Evolutionary conservation across 1,284 basidiomycete species (phyloP).

Genomic region (Stygiomarasmius scandens): DNA sequence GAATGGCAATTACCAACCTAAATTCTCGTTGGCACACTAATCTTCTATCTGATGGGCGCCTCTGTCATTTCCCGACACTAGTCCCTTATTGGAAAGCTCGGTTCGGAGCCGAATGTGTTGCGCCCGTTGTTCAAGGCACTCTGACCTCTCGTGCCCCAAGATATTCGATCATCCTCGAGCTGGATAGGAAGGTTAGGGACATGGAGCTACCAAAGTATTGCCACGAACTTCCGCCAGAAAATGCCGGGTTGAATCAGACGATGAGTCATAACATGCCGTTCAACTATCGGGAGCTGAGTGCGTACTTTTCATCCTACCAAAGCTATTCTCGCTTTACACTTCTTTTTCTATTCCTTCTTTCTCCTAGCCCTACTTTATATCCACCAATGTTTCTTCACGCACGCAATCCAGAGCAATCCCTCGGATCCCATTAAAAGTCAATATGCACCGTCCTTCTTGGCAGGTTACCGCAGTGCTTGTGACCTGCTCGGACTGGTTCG

Average conservation of each 20-base stretch:
- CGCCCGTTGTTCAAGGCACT: slow-evolving; percentile 65
- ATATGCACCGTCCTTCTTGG: slow-evolving; percentile 67
- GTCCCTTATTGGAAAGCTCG: slow-evolving; percentile 75
- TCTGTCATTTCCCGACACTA: slow-evolving; percentile 26
- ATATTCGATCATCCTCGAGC: slow-evolving; percentile 62
- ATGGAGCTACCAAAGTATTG: slow-evolving; percentile 61
- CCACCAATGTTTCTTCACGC: slow-evolving; percentile 69
- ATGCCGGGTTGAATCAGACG: slow-evolving; percentile 47
- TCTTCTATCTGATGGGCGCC: not conserved
- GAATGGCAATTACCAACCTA: not conserved
- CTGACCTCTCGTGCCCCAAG: slow-evolving; percentile 66
- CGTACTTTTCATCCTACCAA: slow-evolving; percentile 5
- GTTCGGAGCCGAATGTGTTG: slow-evolving; percentile 69
- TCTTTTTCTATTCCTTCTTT: not conserved
- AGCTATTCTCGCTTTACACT: no score
- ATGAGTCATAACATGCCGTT: slow-evolving; percentile 69
- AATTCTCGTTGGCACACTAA: not conserved
- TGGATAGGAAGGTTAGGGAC: slow-evolving; percentile 65
- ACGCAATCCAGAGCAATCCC: slow-evolving; percentile 60
- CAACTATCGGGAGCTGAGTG: slow-evolving; percentile 69
- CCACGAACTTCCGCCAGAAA: slow-evolving; percentile 42
- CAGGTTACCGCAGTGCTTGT: slow-evolving; percentile 65
- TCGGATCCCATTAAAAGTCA: slow-evolving; percentile 61
- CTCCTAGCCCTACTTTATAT: slow-evolving; percentile 62
- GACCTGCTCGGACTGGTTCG: slow-evolving; percentile 53